phyloP scores from a whole-genome alignment of 2,329 filamentous ascomycete species.

The Apiospora phragmitis region DNA sequence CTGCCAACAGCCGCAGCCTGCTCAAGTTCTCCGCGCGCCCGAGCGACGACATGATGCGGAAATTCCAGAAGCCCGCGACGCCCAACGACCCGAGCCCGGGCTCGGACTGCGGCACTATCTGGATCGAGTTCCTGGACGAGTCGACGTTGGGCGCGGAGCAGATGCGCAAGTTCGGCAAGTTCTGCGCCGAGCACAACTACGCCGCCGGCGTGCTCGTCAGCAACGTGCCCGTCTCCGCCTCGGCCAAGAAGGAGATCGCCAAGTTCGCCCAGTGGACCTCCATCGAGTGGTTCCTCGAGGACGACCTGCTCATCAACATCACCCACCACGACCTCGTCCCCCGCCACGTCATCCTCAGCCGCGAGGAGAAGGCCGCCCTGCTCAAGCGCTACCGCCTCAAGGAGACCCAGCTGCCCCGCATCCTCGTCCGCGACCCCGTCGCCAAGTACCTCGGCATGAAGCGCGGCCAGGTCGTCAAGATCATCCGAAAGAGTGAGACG shows the following conservation, averaged over 20 bases:
- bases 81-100: slow-evolving; percentile 68
- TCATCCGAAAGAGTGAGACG: slow-evolving; percentile 93
- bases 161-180: slow-evolving; percentile 84
- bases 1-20: slow-evolving; percentile 65
- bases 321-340: slow-evolving; percentile 97
- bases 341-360: slow-evolving; percentile 85
- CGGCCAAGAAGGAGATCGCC: slow-evolving; percentile 83
- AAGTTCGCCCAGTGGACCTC: slow-evolving; percentile 73
- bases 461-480: slow-evolving; percentile 95
- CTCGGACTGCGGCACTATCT: slow-evolving; percentile 82
- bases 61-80: slow-evolving; percentile 74
- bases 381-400: slow-evolving; percentile 91
- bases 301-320: slow-evolving; percentile 96
- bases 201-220: slow-evolving; percentile 91
- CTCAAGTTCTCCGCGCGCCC: slow-evolving; percentile 90
- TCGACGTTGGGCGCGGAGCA: slow-evolving; percentile 85
- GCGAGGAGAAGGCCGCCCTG: slow-evolving; percentile 84
- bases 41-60: slow-evolving; percentile 78
- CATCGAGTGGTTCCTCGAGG: slow-evolving; percentile 94
- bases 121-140: slow-evolving; percentile 85
- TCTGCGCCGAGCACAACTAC: slow-evolving; percentile 77
- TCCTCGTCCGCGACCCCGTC: slow-evolving; percentile 88
- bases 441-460: slow-evolving; percentile 88
- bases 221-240: slow-evolving; percentile 76
- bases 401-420: slow-evolving; percentile 94